Evolutionary conservation across 441 rosid genomes (phyloP), one percentile per base, ranked within the genome.

Genomic region (Bruguiera hainesii): DNA sequence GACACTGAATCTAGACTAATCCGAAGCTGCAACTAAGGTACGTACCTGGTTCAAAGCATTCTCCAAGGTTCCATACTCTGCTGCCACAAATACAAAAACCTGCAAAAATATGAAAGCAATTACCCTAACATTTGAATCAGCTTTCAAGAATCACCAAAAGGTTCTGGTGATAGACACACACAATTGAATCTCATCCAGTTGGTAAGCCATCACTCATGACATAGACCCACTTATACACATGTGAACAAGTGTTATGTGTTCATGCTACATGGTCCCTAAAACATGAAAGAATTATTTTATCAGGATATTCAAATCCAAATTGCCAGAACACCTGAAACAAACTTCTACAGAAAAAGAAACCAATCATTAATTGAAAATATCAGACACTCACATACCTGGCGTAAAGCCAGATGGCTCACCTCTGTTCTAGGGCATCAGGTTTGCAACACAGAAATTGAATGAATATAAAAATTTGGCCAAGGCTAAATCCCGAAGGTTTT

Each of bases 11-110:
- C 58, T 23, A 26, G 28, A 23, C 25, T 8, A 26, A 20, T 55
- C 28, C 4, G 16, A 7, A 8, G 2, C 56, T 7, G 67, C 21
- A 35, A 10, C 28, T 28, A 42, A 26, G 16, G 18, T 0, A 15
- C 5, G 20, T 79, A 91, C 98, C 93, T 94, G 98, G 74, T 94
- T 94, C 77, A 94, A 72, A 53, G 88, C 62, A 73, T 95, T 92
- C 79, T 82, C 74, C 15, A 84, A 63, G 63, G 99, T 90, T 72
- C 77, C 85, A 63, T 95, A 95, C 71, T 95, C 99, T 0, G 99
- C 98, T 35, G 99, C 96, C 7, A 92, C 81, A 55, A 95, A 95
- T 61, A 77, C 81, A 63, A 95, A 95, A 67, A 94, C 84, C 98
- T 94, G 84, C 50, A 67, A 55, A 56, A 67, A 63, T 42, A 8